These are phyloP conservation scores for Rubia peregrina DNA, from an alignment of 305 asterid genomes.

Conservation along the genomic window DNA sequence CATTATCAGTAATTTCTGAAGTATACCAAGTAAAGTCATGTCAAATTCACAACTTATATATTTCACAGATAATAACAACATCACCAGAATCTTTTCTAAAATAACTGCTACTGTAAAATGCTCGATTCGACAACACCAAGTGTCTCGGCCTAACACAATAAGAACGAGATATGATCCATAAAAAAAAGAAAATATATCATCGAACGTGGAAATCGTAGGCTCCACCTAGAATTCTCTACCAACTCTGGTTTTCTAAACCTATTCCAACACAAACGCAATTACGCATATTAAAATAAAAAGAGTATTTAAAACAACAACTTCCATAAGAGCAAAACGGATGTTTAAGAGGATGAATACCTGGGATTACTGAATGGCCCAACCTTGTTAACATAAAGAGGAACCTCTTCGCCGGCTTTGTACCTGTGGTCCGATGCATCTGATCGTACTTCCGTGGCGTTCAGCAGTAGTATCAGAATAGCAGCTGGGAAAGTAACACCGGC, in stretches of 20 bases:
- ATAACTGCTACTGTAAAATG: neutral
- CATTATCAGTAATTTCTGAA: neutral
- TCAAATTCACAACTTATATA: no score
- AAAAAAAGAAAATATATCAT: no score
- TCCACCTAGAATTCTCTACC: neutral
- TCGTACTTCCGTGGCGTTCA: neutral
- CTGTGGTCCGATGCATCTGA: conserved; percentile 3
- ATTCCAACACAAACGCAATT: neutral
- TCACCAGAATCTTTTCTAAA: no score
- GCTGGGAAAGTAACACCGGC: neutral
- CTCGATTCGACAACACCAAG: neutral
- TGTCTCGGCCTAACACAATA: neutral
- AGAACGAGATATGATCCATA: neutral
- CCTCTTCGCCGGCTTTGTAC: conserved; percentile 18
- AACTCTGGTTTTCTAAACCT: neutral
- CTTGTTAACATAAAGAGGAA: conserved; percentile 21
- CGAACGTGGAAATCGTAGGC: neutral
- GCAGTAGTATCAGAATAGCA: neutral
- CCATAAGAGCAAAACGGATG: neutral
- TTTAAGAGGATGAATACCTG: conserved; percentile 6
- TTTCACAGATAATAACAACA: no score
- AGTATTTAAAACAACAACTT: neutral
- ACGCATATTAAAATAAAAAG: neutral
- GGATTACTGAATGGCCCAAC: conserved; percentile 21
- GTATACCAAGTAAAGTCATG: no score